A percentile compares a stretch with the other conserved stretches of the same genome.
Evolutionary conservation across 495 filamentous ascomycete species (phyloP).

Genomic region (Daldinia vernicosa): DNA sequence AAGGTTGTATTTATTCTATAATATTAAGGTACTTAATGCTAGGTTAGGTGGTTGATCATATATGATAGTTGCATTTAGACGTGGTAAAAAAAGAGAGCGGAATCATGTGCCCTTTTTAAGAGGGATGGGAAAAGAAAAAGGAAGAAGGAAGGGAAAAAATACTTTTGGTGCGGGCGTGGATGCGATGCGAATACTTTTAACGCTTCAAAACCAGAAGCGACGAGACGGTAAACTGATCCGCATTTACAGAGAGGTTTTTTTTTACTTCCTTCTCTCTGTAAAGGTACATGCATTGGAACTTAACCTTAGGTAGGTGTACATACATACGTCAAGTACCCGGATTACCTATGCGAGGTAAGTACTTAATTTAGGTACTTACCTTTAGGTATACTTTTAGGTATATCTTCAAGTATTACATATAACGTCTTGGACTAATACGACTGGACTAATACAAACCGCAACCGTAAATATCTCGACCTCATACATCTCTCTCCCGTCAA

Average conservation of each 20-base stretch:
- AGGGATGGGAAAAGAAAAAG: not conserved
- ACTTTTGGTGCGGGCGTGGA: not conserved
- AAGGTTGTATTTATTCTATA: constrained; percentile 7
- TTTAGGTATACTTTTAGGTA: not conserved
- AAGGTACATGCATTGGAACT: not conserved
- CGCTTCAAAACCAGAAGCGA: not conserved
- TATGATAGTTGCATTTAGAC: constrained; percentile 6
- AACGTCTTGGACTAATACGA: not conserved
- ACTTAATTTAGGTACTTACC: not conserved
- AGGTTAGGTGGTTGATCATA: not conserved
- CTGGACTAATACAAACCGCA: not conserved
- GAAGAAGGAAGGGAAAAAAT: not conserved
- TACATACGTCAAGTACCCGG: not conserved
- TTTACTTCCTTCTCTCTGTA: not conserved
- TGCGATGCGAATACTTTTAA: not conserved
- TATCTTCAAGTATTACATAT: not conserved
- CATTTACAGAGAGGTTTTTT: not conserved
- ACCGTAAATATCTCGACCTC: not conserved
- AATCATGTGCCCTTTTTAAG: constrained; percentile 2
- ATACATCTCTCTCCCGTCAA: not conserved
- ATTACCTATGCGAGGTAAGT: not conserved
- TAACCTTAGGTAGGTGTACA: too few relatives aligned
- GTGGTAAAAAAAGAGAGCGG: not conserved
- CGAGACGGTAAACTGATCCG: not conserved
- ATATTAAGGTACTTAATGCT: not conserved